Percentiles rank a stretch among this genome's conserved stretches.
Conservation (phyloP, 1,284 basidiomycete species). For the Xerocomus minutiporus region DNA sequence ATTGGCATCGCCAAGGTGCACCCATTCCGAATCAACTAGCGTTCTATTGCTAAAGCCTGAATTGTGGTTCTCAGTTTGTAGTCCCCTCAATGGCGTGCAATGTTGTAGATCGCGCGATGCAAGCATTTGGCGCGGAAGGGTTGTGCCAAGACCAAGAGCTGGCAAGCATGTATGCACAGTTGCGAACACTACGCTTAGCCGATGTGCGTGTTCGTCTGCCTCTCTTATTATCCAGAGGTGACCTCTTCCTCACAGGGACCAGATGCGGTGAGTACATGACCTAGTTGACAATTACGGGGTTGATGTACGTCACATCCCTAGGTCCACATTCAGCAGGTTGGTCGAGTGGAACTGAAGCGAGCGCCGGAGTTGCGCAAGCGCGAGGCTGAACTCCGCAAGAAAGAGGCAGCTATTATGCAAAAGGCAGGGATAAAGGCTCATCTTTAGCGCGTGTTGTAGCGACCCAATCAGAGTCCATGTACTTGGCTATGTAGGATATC, state of each 20-base stretch:
- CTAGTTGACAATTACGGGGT: conserved; percentile 1
- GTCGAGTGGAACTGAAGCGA: conserved; percentile 77
- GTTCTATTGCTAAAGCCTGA: conserved; percentile 1
- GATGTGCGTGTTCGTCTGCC: conserved; percentile 56
- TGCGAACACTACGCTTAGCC: conserved; percentile 86
- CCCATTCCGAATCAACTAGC: background rate
- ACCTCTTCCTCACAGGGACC: conserved; percentile 57
- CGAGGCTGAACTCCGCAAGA: conserved; percentile 51
- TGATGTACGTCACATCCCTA: conserved; percentile 27
- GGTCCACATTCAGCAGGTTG: conserved; percentile 94
- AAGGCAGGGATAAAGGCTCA: conserved; percentile 56
- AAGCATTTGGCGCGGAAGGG: conserved; percentile 93
- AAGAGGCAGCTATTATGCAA: conserved; percentile 54
- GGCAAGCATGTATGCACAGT: conserved; percentile 71
- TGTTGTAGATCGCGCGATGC: conserved; percentile 92
- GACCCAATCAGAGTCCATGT: no score
- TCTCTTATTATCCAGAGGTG: conserved; percentile 8
- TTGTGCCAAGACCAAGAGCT: conserved; percentile 87
- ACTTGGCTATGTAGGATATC: no score
- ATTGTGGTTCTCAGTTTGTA: conserved; percentile 59
- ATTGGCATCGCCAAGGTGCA: conserved; percentile 93
- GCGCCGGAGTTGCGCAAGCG: conserved; percentile 53
- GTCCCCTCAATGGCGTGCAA: conserved; percentile 85
- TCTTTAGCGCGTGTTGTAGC: conserved; percentile 33
- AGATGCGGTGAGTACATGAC: conserved; percentile 53